Conservation (phyloP, 805 yeast species). For the Yarrowia keelungensis region DNA sequence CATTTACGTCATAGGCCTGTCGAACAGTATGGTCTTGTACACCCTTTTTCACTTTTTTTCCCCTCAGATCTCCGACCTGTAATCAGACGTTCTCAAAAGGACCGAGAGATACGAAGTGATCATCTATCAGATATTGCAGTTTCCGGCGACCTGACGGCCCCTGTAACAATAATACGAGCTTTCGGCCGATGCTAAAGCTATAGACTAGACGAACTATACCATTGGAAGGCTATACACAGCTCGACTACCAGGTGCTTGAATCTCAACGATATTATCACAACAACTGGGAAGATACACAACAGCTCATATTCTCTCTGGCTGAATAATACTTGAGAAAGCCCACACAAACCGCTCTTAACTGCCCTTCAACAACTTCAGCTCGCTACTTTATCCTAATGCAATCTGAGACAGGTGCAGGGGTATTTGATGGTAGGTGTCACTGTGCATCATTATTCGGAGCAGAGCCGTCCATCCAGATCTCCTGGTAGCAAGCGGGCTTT, state of each 20-base stretch:
- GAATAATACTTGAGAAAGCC: too few species aligned
- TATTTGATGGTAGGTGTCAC: neutral
- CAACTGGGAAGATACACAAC: too few species aligned
- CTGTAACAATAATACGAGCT: neutral
- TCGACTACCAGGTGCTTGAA: too few species aligned
- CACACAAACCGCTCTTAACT: too few species aligned
- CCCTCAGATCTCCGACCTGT: neutral
- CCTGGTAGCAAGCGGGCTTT: too few species aligned
- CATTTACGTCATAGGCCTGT: too few species aligned
- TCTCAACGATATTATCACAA: too few species aligned
- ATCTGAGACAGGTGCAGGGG: slow-evolving; percentile 33
- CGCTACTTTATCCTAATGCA: slow-evolving; percentile 21
- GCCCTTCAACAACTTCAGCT: neutral
- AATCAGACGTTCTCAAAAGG: too few species aligned
- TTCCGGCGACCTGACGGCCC: neutral
- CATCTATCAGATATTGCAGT: neutral
- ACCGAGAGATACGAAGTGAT: neutral
- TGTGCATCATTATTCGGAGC: neutral
- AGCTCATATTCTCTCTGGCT: too few species aligned
- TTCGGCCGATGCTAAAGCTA: neutral
- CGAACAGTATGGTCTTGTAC: too few species aligned
- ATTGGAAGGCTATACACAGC: too few species aligned
- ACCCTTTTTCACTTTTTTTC: neutral
- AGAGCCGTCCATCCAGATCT: too few species aligned
- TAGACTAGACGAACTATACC: neutral